Conservation (phyloP, 257 asterid genomes). For the Ballota nigra region DNA sequence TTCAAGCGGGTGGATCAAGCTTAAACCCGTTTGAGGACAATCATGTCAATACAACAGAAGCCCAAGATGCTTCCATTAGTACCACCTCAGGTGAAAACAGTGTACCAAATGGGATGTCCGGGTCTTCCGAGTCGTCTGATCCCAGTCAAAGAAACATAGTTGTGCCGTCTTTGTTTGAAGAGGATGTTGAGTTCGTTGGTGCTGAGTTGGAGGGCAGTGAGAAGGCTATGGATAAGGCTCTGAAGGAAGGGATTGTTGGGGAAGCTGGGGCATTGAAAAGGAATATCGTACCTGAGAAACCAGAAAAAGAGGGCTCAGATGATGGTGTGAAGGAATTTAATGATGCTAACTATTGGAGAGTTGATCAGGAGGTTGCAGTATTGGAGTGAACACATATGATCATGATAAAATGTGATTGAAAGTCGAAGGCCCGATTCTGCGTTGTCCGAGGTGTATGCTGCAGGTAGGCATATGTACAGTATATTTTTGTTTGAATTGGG, state of each 20-base stretch:
- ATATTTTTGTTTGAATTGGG: constrained; percentile 21
- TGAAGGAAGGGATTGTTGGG: constrained; percentile 91
- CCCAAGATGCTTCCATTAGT: constrained; percentile 21
- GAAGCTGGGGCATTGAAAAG: constrained; percentile 81
- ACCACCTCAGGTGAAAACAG: constrained; percentile 42
- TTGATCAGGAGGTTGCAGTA: constrained; percentile 80
- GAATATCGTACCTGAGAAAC: constrained; percentile 40
- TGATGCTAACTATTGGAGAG: constrained; percentile 91
- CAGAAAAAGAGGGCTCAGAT: constrained; percentile 52
- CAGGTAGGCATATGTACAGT: constrained; percentile 28
- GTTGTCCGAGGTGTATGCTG: constrained; percentile 11
- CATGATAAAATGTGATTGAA: constrained; percentile 5
- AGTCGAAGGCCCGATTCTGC: not conserved
- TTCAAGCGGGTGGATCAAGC: constrained; percentile 57
- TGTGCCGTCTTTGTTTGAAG: constrained; percentile 89
- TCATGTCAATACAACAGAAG: constrained; percentile 29
- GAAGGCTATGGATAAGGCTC: constrained; percentile 85
- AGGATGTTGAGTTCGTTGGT: constrained; percentile 96
- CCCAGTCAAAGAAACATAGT: constrained; percentile 37
- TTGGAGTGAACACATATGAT: constrained; percentile 38
- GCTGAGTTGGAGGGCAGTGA: constrained; percentile 85
- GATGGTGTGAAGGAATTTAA: constrained; percentile 73
- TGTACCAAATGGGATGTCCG: constrained; percentile 43
- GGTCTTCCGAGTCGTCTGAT: constrained; percentile 40
- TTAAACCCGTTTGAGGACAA: constrained; percentile 61